Conservation (phyloP, 176 grass and related monocot species). For the Zizania latifolia region DNA sequence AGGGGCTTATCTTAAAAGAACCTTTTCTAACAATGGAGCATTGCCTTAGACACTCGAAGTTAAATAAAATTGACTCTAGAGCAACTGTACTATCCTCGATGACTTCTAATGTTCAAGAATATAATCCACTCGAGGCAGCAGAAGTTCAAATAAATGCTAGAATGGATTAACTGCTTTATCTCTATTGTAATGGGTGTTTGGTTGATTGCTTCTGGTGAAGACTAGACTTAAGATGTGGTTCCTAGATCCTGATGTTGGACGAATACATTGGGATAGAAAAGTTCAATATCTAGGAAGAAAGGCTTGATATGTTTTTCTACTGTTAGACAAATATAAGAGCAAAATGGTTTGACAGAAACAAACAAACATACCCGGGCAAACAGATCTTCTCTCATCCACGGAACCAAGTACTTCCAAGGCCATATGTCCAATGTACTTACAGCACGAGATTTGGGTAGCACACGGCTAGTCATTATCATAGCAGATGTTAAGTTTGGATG, state of each 20-base stretch:
- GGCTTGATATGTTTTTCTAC: neutral
- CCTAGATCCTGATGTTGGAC: neutral
- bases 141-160: neutral
- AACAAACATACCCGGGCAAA: constrained; percentile 59
- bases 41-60: neutral
- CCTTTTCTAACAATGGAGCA: neutral
- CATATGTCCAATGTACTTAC: constrained; percentile 96
- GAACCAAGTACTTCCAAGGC: constrained; percentile 99
- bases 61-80: neutral
- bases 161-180: neutral
- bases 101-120: neutral
- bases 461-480: constrained; percentile 55
- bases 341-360: constrained; percentile 15
- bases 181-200: neutral
- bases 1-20: neutral
- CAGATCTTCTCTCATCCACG: constrained; percentile 95
- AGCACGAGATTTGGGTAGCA: constrained; percentile 43
- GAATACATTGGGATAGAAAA: constrained; percentile 3
- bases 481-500: constrained; percentile 83
- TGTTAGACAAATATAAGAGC: neutral
- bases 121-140: neutral
- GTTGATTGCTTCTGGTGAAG: neutral
- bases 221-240: neutral
- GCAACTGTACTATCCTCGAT: neutral
- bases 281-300: neutral